phyloP scores from a whole-genome alignment of 768 basidiomycete species.

The Kwoniella newhampshirensis region DNA sequence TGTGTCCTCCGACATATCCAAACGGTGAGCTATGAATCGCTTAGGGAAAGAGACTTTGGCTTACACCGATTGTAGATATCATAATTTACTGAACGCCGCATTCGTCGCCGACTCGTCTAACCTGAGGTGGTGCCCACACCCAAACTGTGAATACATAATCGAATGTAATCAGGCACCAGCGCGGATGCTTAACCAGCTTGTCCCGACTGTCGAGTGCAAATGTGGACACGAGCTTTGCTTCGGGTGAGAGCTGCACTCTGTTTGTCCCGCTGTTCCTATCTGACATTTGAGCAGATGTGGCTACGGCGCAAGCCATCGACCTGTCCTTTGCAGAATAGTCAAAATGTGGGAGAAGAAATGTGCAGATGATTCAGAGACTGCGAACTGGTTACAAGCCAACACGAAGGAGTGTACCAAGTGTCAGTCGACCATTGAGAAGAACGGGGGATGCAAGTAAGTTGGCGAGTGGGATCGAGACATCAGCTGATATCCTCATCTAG shows the following conservation, averaged over 20 bases:
- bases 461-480: no score
- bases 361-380: constrained; percentile 94
- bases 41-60: not conserved
- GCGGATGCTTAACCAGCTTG: constrained; percentile 71
- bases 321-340: constrained; percentile 82
- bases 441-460: constrained; percentile 99
- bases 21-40: constrained; percentile 53
- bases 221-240: constrained; percentile 87
- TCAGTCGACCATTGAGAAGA: constrained; percentile 99
- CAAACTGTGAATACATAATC: constrained; percentile 90
- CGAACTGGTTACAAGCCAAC: constrained; percentile 99
- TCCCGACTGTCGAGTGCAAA: constrained; percentile 86
- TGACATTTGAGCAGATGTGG: constrained; percentile 58
- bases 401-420: constrained; percentile 97
- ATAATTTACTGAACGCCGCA: constrained; percentile 82
- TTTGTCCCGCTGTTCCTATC: not conserved
- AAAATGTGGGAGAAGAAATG: constrained; percentile 97
- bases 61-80: constrained; percentile 62
- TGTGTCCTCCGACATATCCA: constrained; percentile 57
- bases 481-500: constrained; percentile 55
- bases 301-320: constrained; percentile 84
- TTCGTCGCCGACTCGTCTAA: constrained; percentile 80
- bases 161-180: constrained; percentile 79
- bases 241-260: constrained; percentile 56
- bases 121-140: constrained; percentile 93